These are phyloP conservation scores for Lipomyces oligophaga DNA, from an alignment of 805 yeast genomes.

Conservation along the genomic window DNA sequence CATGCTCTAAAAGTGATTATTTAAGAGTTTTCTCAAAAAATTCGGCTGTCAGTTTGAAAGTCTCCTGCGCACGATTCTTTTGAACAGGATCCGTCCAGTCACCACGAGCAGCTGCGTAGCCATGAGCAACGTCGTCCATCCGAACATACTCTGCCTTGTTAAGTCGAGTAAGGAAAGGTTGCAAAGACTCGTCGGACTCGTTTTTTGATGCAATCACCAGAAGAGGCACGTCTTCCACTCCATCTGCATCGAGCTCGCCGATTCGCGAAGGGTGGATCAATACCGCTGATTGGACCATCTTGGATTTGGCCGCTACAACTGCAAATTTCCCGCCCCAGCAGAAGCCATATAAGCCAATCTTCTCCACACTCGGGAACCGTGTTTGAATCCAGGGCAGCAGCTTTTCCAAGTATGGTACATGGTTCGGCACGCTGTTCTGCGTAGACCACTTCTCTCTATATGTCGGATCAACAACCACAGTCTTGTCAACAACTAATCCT, in stretches of 20 bases:
- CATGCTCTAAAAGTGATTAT: no score
- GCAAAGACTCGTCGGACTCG: conserved; percentile 17
- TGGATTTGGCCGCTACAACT: conserved; percentile 7
- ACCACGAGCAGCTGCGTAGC: conserved; percentile 29
- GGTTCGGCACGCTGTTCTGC: conserved; percentile 3
- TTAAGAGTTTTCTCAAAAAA: conserved; percentile 13
- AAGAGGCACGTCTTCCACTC: conserved; percentile 22
- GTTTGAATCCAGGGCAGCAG: conserved; percentile 6
- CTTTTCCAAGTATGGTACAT: conserved; percentile 7
- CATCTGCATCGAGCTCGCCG: conserved; percentile 19
- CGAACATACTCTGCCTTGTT: conserved; percentile 16
- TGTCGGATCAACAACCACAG: conserved; percentile 6
- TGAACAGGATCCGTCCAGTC: conserved; percentile 22
- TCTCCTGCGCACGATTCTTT: conserved; percentile 25
- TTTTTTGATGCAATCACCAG: conserved; percentile 18
- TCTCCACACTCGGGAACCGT: conserved; percentile 11
- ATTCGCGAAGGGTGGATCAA: conserved; percentile 25
- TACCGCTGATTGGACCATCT: conserved; percentile 15
- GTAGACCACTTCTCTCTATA: conserved; percentile 14
- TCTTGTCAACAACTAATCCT: not conserved
- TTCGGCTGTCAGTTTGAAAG: conserved; percentile 11
- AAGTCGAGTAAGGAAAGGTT: conserved; percentile 7
- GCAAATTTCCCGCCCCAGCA: conserved; percentile 30
- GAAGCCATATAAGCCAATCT: conserved; percentile 24
- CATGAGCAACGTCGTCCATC: conserved; percentile 27